phyloP scores from a whole-genome alignment of 2,329 filamentous ascomycete species.

The Neocatenulostroma microsporum region DNA sequence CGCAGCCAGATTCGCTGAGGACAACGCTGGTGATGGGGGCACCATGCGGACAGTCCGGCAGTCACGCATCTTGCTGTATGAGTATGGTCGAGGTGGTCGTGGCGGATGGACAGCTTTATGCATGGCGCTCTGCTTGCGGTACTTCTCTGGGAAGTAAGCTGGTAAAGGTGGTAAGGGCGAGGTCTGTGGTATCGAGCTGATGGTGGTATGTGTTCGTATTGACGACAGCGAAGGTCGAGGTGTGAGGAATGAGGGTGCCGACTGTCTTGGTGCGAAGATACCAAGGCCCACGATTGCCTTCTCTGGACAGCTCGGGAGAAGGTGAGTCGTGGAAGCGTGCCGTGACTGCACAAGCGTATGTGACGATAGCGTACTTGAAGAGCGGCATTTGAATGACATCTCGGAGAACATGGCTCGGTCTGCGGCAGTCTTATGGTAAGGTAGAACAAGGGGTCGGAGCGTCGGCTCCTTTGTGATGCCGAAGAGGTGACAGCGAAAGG shows the following conservation, averaged over 20 bases:
- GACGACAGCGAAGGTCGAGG: slow-evolving; percentile 20
- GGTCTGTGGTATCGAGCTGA: slow-evolving; percentile 12
- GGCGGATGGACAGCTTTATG: slow-evolving; percentile 13
- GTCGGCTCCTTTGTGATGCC: slow-evolving; percentile 15
- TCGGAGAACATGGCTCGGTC: slow-evolving; percentile 17
- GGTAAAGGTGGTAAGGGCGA: slow-evolving; percentile 22
- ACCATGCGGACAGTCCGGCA: slow-evolving; percentile 11
- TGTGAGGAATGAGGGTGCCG: slow-evolving; percentile 14
- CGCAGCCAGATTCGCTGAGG: slow-evolving; percentile 5
- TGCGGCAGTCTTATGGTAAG: slow-evolving; percentile 14
- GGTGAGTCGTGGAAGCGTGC: slow-evolving; percentile 7
- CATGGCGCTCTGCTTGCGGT: slow-evolving; percentile 10
- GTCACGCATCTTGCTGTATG: slow-evolving; percentile 5
- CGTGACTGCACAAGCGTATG: slow-evolving; percentile 9
- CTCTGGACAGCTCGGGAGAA: slow-evolving; percentile 12
- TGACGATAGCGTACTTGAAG: slow-evolving; percentile 19
- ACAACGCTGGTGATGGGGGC: slow-evolving; percentile 12
- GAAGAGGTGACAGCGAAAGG: slow-evolving; percentile 20
- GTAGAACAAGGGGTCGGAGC: slow-evolving; percentile 16
- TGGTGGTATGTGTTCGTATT: slow-evolving; percentile 16
- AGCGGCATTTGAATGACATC: slow-evolving; percentile 28
- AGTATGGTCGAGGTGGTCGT: slow-evolving; percentile 3
- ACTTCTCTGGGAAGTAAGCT: slow-evolving; percentile 17
- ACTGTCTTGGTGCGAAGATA: slow-evolving; percentile 17
- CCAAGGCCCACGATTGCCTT: slow-evolving; percentile 15